phyloP scores from a whole-genome alignment of 176 grass and related monocot species.

The Zoysia pacifica region DNA sequence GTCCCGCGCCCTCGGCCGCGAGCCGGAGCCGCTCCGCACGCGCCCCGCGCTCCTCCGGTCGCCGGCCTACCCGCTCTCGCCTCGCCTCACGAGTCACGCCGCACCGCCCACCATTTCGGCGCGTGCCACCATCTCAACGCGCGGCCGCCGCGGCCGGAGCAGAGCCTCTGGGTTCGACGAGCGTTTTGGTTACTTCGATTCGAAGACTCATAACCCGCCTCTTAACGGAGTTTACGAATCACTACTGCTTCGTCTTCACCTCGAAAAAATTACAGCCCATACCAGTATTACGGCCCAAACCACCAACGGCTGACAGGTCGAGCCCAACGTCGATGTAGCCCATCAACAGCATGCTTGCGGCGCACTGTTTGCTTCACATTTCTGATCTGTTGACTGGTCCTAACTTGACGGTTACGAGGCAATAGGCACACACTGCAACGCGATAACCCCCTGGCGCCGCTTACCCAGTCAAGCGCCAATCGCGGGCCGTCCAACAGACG shows the following conservation, averaged over 20 bases:
- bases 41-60: constrained; percentile 53
- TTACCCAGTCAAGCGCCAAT: constrained; percentile 36
- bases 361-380: neutral
- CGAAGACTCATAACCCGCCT: neutral
- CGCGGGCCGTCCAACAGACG: neutral
- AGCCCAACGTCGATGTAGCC: neutral
- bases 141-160: constrained; percentile 10
- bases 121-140: constrained; percentile 47
- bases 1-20: constrained; percentile 54
- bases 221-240: fast-evolving
- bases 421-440: neutral
- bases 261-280: neutral
- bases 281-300: neutral
- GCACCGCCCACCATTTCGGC: constrained; percentile 45
- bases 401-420: neutral
- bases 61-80: constrained; percentile 58
- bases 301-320: neutral
- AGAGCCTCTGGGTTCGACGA: constrained; percentile 13
- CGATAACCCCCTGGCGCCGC: neutral
- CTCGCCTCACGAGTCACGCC: constrained; percentile 36
- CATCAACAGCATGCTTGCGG: neutral
- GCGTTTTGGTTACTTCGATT: constrained; percentile 29
- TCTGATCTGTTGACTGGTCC: constrained; percentile 1
- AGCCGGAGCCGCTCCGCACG: constrained; percentile 51
- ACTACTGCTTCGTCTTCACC: fast-evolving